Base-by-base conservation (phyloP, 2,329 filamentous ascomycete species). In the Aspergillus candidus region DNA sequence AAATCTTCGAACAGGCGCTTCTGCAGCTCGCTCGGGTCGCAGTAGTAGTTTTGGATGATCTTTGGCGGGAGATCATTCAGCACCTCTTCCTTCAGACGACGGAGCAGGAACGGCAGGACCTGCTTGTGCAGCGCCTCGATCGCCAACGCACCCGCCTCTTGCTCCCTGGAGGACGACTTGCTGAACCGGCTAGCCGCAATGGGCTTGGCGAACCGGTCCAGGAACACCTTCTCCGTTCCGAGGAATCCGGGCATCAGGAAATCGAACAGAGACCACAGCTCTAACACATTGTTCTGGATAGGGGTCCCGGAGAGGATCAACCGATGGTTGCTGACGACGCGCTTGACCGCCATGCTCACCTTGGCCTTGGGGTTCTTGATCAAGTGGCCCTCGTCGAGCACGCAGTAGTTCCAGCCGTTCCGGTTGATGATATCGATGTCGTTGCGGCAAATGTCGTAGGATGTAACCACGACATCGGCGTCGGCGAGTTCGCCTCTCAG, bases 311-410 rank as follows among this genome's bases (percentile, higher is more conserved):
- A 98, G 4, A 98, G 78, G 54, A 98, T 98, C 38, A 98, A 77
- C 14, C 93, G 86, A 62, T 98, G 94, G 57, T 98, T 97, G 63
- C 89, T 95, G 6, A 80, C 71, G 30, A 98, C 76, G 46, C 81
- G 81, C 74, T 98, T 98, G 53, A 97, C 91, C 0, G 93, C 90
- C 48, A 90, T 78, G 1, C 88, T 94, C 48, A 94, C 93, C 72
- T 98, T 98, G 2, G 94, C 90, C 64, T 93, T 94, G 3, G 93
- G 89, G 64, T 98, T 98, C 75, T 98, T 98, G 75, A 98, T 98
- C 51, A 98, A 72, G 71, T 98, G 93, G 2, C 94, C 93, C 71
- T 98, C 93, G 60, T 98, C 93, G 6, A 98, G 79, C 4, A 98
- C 90, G 44, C 93, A 86, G 62, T 98, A 98, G 63, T 98, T 98